phyloP scores from a whole-genome alignment of 345 rosid genomes.

The Rhodamnia rubescens region DNA sequence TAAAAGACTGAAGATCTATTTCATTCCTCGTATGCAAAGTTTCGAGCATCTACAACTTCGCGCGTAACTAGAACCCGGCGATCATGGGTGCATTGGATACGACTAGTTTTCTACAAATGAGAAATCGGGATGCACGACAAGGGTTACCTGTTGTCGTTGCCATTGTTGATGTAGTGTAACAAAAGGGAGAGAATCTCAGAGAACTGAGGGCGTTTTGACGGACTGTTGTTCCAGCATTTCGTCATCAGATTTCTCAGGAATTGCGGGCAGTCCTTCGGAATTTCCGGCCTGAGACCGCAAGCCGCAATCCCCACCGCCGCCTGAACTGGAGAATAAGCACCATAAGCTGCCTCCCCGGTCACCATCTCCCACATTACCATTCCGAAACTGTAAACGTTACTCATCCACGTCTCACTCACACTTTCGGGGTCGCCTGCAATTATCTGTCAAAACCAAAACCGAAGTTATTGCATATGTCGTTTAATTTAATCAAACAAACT shows the following conservation, averaged over 20 bases:
- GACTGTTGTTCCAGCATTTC: slow-evolving; percentile 76
- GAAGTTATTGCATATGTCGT: neutral
- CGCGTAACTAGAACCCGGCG: neutral
- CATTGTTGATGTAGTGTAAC: slow-evolving; percentile 26
- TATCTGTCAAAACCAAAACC: slow-evolving; percentile 31
- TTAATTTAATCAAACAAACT: neutral
- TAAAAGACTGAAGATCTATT: neutral
- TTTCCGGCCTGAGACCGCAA: slow-evolving; percentile 86
- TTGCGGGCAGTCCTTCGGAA: slow-evolving; percentile 90
- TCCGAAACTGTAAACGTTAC: slow-evolving; percentile 88
- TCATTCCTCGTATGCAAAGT: neutral
- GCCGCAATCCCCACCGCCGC: slow-evolving; percentile 97
- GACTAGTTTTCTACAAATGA: neutral
- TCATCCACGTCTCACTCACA: slow-evolving; percentile 92
- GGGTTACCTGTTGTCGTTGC: slow-evolving; percentile 28
- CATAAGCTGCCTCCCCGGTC: slow-evolving; percentile 82
- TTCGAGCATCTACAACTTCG: neutral
- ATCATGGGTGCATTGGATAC: neutral
- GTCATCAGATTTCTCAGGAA: slow-evolving; percentile 58
- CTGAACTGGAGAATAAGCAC: slow-evolving; percentile 86
- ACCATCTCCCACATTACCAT: slow-evolving; percentile 98
- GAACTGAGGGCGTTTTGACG: slow-evolving; percentile 75
- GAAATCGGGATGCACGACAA: neutral
- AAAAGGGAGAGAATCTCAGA: slow-evolving; percentile 50
- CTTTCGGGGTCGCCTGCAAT: slow-evolving; percentile 95